These are phyloP conservation scores for Parathielavia appendiculata DNA, from an alignment of 495 filamentous ascomycete genomes.

Conservation along the genomic window DNA sequence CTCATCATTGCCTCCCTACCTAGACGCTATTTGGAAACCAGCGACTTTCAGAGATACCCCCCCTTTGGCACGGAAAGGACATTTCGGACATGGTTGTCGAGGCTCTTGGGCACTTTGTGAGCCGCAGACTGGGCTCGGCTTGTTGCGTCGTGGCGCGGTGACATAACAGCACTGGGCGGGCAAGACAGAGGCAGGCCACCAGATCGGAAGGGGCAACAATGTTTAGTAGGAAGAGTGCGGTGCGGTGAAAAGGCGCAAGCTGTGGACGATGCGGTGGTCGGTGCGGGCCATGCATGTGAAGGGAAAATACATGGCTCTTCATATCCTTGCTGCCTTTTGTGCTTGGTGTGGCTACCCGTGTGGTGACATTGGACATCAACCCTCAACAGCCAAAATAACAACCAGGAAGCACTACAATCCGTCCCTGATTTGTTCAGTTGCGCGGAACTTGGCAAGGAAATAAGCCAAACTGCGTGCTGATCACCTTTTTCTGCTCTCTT, in stretches of 20 bases:
- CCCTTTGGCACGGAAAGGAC: constrained; percentile 6
- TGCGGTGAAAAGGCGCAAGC: background rate
- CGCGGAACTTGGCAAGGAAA: too few species aligned
- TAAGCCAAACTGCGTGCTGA: too few species aligned
- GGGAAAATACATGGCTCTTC: constrained; percentile 5
- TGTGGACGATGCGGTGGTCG: constrained; percentile 10
- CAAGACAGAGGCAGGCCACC: constrained; percentile 6
- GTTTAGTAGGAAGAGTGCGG: constrained; percentile 8
- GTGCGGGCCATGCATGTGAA: background rate
- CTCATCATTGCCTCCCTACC: constrained; percentile 12
- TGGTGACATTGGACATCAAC: too few species aligned
- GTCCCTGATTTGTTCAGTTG: too few species aligned
- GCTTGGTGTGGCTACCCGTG: too few species aligned
- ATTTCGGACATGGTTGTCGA: constrained; percentile 18
- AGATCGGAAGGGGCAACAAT: constrained; percentile 9
- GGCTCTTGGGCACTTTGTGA: constrained; percentile 3
- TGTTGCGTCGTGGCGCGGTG: background rate
- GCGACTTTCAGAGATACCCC: constrained; percentile 17
- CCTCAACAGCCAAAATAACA: too few species aligned
- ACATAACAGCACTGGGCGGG: constrained; percentile 3
- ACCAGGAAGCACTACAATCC: too few species aligned
- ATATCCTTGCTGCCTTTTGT: too few species aligned
- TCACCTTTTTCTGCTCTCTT: too few species aligned
- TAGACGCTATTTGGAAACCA: constrained; percentile 19
- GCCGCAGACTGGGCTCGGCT: constrained; percentile 8